A percentile compares a stretch with the other conserved stretches of the same genome.
phyloP scores from a whole-genome alignment of 2,329 filamentous ascomycete genomes.

The Colletotrichum acutatum region DNA sequence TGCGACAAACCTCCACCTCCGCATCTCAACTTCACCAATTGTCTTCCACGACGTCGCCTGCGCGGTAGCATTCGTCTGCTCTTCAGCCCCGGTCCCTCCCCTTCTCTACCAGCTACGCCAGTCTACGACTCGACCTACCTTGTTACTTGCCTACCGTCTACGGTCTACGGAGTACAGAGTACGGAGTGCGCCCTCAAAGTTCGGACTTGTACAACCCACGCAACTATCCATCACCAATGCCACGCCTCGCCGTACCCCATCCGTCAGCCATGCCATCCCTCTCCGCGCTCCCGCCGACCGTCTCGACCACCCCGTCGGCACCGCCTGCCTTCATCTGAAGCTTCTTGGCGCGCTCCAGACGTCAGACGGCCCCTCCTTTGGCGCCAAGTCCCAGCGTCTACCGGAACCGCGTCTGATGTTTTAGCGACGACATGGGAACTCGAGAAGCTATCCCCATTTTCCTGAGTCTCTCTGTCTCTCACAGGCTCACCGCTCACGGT shows the following conservation, averaged over 20 bases:
- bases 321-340: conserved; percentile 15
- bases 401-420: conserved; percentile 16
- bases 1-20: conserved; percentile 26
- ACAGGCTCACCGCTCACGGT: too few relatives aligned
- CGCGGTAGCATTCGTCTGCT: neutral
- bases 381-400: conserved; percentile 25
- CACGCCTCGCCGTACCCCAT: conserved; percentile 2
- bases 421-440: neutral
- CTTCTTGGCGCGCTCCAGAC: conserved; percentile 26
- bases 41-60: neutral
- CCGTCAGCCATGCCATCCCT: neutral
- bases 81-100: neutral
- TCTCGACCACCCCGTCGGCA: conserved; percentile 20
- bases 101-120: neutral
- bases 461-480: neutral
- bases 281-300: neutral
- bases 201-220: neutral
- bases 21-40: neutral
- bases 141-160: neutral
- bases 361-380: conserved; percentile 11
- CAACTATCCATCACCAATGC: neutral
- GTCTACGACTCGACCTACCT: neutral
- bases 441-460: conserved; percentile 6
- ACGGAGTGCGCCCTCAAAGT: neutral
- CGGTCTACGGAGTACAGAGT: too few relatives aligned